Evolutionary conservation across 495 filamentous ascomycete species (phyloP).

Genomic region (Penicillium daleae): DNA sequence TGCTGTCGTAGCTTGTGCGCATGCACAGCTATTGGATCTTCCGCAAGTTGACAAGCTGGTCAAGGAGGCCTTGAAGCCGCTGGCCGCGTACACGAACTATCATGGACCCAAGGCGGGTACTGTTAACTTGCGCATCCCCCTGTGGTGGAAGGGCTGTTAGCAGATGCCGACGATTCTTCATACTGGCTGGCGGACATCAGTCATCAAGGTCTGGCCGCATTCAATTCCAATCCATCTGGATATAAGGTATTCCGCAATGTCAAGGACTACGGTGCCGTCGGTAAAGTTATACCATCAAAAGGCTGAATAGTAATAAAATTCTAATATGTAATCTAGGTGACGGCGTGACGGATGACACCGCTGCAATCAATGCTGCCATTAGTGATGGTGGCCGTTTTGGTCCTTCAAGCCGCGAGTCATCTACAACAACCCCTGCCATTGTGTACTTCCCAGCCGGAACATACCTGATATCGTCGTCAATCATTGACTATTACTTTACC

Average conservation of each 20-base stretch:
- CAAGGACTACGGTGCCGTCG: slow-evolving; percentile 67
- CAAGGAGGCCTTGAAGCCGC: slow-evolving; percentile 22
- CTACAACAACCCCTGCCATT: slow-evolving; percentile 60
- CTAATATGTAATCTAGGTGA: slow-evolving; percentile 44
- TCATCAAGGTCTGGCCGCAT: slow-evolving; percentile 66
- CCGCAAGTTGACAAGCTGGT: slow-evolving; percentile 27
- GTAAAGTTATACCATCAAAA: slow-evolving; percentile 30
- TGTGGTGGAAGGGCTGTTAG: slow-evolving; percentile 11
- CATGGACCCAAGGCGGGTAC: slow-evolving; percentile 20
- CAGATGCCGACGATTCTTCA: slow-evolving; percentile 29
- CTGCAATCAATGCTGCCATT: slow-evolving; percentile 65
- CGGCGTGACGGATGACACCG: slow-evolving; percentile 68
- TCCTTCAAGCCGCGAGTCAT: slow-evolving; percentile 46
- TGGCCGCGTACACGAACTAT: slow-evolving; percentile 19
- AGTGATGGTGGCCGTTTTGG: slow-evolving; percentile 55
- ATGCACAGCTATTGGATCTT: slow-evolving; percentile 29
- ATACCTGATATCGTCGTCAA: slow-evolving; percentile 60
- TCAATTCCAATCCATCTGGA: slow-evolving; percentile 49
- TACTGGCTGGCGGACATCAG: slow-evolving; percentile 74
- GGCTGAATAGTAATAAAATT: not conserved
- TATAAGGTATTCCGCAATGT: slow-evolving; percentile 82
- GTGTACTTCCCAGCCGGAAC: slow-evolving; percentile 69
- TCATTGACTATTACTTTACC: slow-evolving; percentile 65
- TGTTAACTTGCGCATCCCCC: slow-evolving; percentile 5
- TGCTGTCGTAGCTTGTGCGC: slow-evolving; percentile 24